A percentile compares a stretch with the other conserved stretches of the same genome.
phyloP scores from a whole-genome alignment of 2,329 filamentous ascomycete species.

The Botrytis fragariae region DNA sequence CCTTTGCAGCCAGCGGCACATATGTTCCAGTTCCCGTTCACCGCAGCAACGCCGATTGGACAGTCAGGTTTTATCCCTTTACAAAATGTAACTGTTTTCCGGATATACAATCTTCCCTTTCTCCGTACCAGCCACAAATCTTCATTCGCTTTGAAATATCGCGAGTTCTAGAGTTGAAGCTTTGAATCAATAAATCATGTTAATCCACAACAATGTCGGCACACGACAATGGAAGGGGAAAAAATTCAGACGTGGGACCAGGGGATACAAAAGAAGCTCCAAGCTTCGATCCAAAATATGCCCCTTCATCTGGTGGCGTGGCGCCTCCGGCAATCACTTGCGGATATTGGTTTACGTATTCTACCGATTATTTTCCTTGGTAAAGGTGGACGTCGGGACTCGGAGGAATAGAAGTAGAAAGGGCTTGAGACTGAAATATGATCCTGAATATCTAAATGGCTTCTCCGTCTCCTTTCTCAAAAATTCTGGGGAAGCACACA shows the following conservation, averaged over 20 bases:
- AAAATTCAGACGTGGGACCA: not conserved
- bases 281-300: not conserved
- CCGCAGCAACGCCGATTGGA: conserved; percentile 5
- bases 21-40: not conserved
- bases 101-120: not conserved
- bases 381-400: not conserved
- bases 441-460: not conserved
- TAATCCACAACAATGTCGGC: not conserved
- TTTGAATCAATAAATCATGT: not conserved
- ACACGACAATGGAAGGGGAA: not conserved
- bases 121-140: not conserved
- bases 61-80: not conserved
- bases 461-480: not conserved
- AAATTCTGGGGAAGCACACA: not conserved
- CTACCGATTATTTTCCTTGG: not conserved
- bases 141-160: not conserved
- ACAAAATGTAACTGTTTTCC: not conserved
- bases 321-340: not conserved
- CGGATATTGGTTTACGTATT: not conserved
- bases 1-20: not conserved
- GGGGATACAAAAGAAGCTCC: not conserved
- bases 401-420: not conserved
- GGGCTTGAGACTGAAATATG: not conserved
- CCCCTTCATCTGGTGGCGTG: conserved; percentile 16
- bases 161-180: not conserved